phyloP scores from a whole-genome alignment of 495 filamentous ascomycete genomes.

The Xylaria bambusicola region DNA sequence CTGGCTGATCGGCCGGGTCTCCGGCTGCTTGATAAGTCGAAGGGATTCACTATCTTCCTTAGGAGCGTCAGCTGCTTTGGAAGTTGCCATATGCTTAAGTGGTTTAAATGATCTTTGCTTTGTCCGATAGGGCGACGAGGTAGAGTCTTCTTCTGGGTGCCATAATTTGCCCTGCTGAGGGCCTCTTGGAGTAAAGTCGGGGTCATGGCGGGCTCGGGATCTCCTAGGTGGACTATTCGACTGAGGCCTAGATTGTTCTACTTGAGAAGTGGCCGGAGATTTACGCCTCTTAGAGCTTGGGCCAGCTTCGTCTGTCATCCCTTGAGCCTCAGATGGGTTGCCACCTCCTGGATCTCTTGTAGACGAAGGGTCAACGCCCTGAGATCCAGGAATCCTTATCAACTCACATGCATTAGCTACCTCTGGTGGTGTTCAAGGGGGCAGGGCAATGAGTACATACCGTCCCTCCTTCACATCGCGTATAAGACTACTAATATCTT shows the following conservation, averaged over 20 bases:
- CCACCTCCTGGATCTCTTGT: background rate
- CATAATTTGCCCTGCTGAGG: slow-evolving; percentile 38
- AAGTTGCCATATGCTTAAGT: background rate
- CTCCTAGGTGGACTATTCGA: slow-evolving; percentile 26
- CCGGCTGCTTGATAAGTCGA: slow-evolving; percentile 37
- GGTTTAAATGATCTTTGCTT: slow-evolving; percentile 2
- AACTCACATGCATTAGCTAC: slow-evolving; percentile 16
- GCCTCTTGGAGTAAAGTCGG: slow-evolving; percentile 33
- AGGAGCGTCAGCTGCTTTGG: too few species aligned
- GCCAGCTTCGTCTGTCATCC: background rate
- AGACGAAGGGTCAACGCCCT: background rate
- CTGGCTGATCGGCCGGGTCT: slow-evolving; percentile 59
- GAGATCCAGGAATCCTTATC: background rate
- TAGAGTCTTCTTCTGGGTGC: slow-evolving; percentile 32
- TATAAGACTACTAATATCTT: slow-evolving; percentile 21
- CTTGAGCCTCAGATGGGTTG: background rate
- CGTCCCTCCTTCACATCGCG: slow-evolving; percentile 23
- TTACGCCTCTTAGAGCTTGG: slow-evolving; percentile 17
- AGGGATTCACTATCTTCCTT: slow-evolving; percentile 22
- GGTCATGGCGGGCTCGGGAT: slow-evolving; percentile 29
- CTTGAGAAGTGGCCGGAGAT: too few species aligned
- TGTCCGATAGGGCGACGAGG: slow-evolving; percentile 22
- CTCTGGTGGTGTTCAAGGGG: background rate
- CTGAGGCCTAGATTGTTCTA: slow-evolving; percentile 12
- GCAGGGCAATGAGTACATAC: slow-evolving; percentile 16